phyloP scores from a whole-genome alignment of 768 basidiomycete genomes.

The Kwoniella heveanensis region DNA sequence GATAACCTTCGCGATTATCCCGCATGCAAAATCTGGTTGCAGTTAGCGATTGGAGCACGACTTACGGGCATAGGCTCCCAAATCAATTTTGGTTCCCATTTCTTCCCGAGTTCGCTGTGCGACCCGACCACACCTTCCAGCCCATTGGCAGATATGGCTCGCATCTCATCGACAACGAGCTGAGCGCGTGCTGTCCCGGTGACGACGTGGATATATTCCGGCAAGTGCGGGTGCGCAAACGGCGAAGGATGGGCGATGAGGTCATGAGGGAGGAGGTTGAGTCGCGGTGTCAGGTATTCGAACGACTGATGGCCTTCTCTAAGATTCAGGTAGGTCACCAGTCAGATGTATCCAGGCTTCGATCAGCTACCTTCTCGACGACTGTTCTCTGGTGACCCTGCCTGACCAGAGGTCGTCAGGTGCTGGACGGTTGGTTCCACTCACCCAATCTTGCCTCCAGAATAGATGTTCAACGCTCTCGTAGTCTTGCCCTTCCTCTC shows the following conservation, averaged over 20 bases:
- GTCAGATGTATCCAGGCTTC: too few relatives aligned
- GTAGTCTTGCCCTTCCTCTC: slow-evolving; percentile 35
- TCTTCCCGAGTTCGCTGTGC: slow-evolving; percentile 13
- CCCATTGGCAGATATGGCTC: slow-evolving; percentile 5
- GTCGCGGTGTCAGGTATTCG: slow-evolving; percentile 37
- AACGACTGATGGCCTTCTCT: slow-evolving; percentile 52
- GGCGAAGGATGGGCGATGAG: slow-evolving; percentile 40
- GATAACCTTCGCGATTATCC: too few relatives aligned
- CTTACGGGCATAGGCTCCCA: slow-evolving; percentile 50
- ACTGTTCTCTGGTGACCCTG: too few relatives aligned
- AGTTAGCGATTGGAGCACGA: too few relatives aligned
- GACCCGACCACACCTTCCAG: neutral
- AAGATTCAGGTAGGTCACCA: neutral
- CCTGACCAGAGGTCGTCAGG: neutral
- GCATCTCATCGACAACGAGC: slow-evolving; percentile 31
- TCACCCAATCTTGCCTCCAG: slow-evolving; percentile 40
- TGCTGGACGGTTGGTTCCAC: neutral
- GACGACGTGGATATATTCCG: slow-evolving; percentile 47
- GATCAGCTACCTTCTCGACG: too few relatives aligned
- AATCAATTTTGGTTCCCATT: slow-evolving; percentile 36
- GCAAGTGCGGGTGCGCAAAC: slow-evolving; percentile 24
- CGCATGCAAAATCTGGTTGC: too few relatives aligned
- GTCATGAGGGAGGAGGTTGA: slow-evolving; percentile 35
- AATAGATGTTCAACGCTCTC: slow-evolving; percentile 48
- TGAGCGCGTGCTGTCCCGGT: slow-evolving; percentile 28